phyloP scores from a whole-genome alignment of 176 grass and related monocot genomes.

The Poa pratensis region DNA sequence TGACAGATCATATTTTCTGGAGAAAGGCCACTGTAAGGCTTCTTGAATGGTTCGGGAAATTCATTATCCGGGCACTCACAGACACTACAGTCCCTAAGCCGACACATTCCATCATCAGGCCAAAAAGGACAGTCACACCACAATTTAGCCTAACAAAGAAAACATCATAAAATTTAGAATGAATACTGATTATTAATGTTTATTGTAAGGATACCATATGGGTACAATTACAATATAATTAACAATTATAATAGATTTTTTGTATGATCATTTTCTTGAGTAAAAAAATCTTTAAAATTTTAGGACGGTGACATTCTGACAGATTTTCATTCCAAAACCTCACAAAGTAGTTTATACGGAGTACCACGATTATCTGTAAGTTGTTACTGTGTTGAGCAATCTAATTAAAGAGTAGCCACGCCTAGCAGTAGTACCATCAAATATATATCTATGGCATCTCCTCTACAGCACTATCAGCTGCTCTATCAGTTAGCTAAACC shows the following conservation, averaged over 20 bases:
- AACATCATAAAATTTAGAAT: not conserved
- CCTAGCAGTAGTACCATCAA: conserved; percentile 17
- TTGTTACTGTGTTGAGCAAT: not conserved
- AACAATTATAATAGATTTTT: not conserved
- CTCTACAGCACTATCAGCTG: not conserved
- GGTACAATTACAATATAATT: not conserved
- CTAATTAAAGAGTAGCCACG: not conserved
- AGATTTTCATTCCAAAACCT: conserved; percentile 19
- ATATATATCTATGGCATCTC: not conserved
- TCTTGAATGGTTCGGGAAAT: conserved; percentile 91
- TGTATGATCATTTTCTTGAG: not conserved
- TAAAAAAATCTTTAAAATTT: not conserved
- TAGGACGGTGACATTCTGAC: not conserved
- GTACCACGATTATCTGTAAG: not conserved
- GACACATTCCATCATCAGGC: conserved; percentile 97
- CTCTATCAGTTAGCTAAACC: not conserved
- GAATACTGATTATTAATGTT: not conserved
- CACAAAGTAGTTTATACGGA: not conserved
- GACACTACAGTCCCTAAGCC: conserved; percentile 82
- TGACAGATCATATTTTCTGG: conserved; percentile 72
- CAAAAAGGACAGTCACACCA: conserved; percentile 98
- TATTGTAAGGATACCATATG: not conserved
- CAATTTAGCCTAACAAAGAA: conserved; percentile 74
- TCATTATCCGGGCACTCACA: conserved; percentile 96
- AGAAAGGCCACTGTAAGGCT: conserved; percentile 56